A percentile compares a stretch with the other conserved stretches of the same genome.
Conservation (phyloP, 75 land plant genomes). For the Chamaecyparis obtusa region DNA sequence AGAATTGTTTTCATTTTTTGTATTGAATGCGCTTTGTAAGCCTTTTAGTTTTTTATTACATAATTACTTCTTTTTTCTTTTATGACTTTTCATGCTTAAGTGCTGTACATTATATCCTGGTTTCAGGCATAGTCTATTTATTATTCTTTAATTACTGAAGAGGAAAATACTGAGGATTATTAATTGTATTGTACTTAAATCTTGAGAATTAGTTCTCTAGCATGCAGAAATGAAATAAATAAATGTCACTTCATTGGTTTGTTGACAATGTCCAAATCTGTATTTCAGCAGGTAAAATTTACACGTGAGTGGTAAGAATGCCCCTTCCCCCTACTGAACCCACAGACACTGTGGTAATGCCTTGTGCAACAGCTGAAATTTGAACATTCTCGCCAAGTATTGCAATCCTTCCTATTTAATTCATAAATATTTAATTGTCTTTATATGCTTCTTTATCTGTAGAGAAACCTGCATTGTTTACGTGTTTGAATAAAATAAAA, state of each 20-base stretch:
- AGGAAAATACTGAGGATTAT: neutral
- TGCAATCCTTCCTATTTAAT: neutral
- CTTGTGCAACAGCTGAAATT: neutral
- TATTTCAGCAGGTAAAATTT: neutral
- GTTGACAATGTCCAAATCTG: neutral
- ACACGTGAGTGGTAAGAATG: neutral
- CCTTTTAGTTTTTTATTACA: neutral
- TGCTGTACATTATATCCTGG: neutral
- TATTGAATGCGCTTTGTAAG: neutral
- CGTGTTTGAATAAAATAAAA: neutral
- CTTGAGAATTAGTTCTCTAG: neutral
- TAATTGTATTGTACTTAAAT: neutral
- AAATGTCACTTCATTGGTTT: neutral
- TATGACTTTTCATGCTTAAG: neutral
- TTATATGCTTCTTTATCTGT: neutral
- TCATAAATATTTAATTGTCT: neutral
- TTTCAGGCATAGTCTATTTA: neutral
- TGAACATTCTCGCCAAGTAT: neutral
- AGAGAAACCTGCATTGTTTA: neutral
- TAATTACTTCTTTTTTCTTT: neutral
- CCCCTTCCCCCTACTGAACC: no score
- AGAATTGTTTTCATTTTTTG: neutral
- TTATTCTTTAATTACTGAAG: neutral
- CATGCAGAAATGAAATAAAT: neutral
- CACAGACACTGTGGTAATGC: neutral